Base-by-base conservation (phyloP, 2,329 filamentous ascomycete species). In the Chrysosphaeria jannelii region DNA sequence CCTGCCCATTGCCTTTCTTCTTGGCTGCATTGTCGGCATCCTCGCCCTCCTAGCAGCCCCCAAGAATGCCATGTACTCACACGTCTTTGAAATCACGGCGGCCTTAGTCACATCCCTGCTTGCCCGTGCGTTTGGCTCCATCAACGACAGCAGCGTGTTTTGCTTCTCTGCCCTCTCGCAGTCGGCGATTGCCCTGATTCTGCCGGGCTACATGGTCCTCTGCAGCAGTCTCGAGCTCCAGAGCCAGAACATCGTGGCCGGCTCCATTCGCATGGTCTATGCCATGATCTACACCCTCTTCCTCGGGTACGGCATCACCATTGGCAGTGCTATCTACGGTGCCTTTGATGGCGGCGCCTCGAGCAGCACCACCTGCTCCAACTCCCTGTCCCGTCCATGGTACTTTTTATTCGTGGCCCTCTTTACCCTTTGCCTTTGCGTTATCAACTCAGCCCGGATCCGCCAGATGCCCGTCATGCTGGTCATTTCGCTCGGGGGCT, bases 401-500 rank as follows among this genome's bases (percentile, higher is more conserved):
- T 38, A 46, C 25, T 28, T 46, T 5, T 30, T 70, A 14, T 72
- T 72, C 34, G 70, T 75, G 1, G 48, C 65, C 0, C 44, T 55
- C 8, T 78, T 74, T 43, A 60, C 67, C 2, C 38, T 70, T 13
- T 71, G 64, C 31, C 48, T 74, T 2, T 44, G 41, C 28, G 28
- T 36, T 23, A 39, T 44, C 35, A 79, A 79, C 41, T 71, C 81
- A 33, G 70, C 69, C 28, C 75, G 76, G 42, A 74, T 59, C 58
- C 67, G 60, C 34, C 72, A 81, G 37, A 57, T 64, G 15, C 71
- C 72, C 0, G 53, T 71, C 23, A 81, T 81, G 71, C 45, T 71
- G 4, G 21, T 59, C 28, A 78, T 88, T 34, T 61, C 72, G 0
- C 46, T 76, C 15, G 57, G 61, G 0, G 75, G 74, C 6, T 85